Conservation (phyloP, 192 early-diverging fungal species). For the Phycomyces nitens region DNA sequence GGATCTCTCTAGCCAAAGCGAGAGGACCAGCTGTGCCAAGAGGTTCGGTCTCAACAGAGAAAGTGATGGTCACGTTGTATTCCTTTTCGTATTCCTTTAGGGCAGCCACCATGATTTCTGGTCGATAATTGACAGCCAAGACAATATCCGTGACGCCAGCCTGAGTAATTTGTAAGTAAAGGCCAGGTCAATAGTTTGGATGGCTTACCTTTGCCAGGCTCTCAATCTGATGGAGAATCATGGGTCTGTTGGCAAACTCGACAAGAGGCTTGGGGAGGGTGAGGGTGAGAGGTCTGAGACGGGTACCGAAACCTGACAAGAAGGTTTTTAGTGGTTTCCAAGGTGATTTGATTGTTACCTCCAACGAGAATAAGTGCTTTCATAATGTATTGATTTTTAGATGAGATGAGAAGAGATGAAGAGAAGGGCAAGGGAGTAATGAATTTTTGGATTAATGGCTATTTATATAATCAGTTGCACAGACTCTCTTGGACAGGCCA, state of each 20-base stretch:
- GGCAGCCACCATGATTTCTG: conserved; percentile 92
- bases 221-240: conserved; percentile 99
- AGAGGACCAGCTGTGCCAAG: conserved; percentile 95
- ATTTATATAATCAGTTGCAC: not conserved
- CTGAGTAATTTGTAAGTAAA: too few relatives aligned
- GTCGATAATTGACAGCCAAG: conserved; percentile 98
- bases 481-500: too few relatives aligned
- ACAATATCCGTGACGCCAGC: conserved; percentile 97
- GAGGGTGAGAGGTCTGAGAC: conserved; percentile 94
- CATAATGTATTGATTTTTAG: conserved; percentile 42
- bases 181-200: too few relatives aligned
- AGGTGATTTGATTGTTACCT: conserved; percentile 43
- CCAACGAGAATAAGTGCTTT: conserved; percentile 84
- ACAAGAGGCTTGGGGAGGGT: conserved; percentile 97
- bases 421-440: not conserved
- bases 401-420: conserved; percentile 1
- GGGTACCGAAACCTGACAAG: conserved; percentile 88
- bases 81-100: conserved; percentile 93
- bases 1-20: conserved; percentile 89
- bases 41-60: conserved; percentile 96
- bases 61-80: conserved; percentile 90
- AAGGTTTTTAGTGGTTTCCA: too few relatives aligned
- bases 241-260: conserved; percentile 98
- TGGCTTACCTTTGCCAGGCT: conserved; percentile 89
- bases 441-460: not conserved